Base-by-base conservation (phyloP, 192 early-diverging fungal species). In the Backusella morwellensis region DNA sequence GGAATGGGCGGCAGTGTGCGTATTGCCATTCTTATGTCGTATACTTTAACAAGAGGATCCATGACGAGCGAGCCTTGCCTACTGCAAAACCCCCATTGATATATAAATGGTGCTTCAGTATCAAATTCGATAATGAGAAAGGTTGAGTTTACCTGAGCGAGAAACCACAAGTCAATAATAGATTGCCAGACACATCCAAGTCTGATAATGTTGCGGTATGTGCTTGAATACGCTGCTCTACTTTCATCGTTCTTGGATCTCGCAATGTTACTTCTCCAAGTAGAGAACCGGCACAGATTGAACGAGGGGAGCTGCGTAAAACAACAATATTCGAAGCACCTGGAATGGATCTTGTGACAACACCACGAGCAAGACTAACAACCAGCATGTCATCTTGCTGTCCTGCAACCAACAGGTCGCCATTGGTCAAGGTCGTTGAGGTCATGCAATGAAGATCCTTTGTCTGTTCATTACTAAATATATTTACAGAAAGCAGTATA, bases 21-120 rank as follows among this genome's bases (percentile, higher is more conserved):
- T 80, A 93, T 88, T 9, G 89, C 88, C 79, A 80, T 80, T 19
- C 94, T 83, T 44, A 96, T 90, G 72, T 96, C 95, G 66, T 87
- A 96, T n/a, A 96, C 82, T 79, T 95, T 95, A 42, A 96, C 90
- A 69, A 93, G 75, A 8, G 92, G 90, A 80, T 96, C 95, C 50
- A 89, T 81, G 19, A 94, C 87, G 75, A 94, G 78, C 1, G 85
- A 82, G 1, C 89, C 88, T 59, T 86, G 85, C 38, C 87, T 83
- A 70, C 47, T 44, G 66, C 4, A 23, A 7, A 50, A 21, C 17
- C 11, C 21, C 32, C 2, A 32, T 32, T 2, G 32, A 32, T 32
- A 32, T 3, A 32, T 32, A 32, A 32, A 56, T 40, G 38, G 12
- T 40, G 9, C 3, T 40, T 40, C 11, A 40, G 38, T 40, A 40